Percentiles rank a stretch among this genome's conserved stretches.
These are phyloP conservation scores for Linnemannia elongata DNA, from an alignment of 192 early-diverging fungal species.

Conservation along the genomic window DNA sequence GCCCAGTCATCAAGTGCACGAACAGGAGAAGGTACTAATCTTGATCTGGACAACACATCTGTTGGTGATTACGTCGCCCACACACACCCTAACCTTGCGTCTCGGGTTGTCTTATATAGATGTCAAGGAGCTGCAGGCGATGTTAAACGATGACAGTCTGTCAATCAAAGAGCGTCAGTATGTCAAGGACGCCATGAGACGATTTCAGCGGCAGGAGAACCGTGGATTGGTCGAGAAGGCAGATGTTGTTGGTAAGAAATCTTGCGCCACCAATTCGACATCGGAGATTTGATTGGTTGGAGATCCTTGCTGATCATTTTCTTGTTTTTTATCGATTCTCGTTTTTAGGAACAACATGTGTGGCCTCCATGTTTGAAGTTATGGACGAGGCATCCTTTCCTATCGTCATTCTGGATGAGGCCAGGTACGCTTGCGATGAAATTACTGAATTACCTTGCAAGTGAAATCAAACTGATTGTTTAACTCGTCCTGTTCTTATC, in stretches of 20 bases:
- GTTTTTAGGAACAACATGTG: conserved; percentile 79
- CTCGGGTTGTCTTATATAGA: conserved; percentile 57
- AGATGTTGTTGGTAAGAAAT: conserved; percentile 68
- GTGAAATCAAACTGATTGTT: no score
- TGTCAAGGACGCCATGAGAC: conserved; percentile 66
- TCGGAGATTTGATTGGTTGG: conserved; percentile 51
- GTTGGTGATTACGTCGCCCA: not conserved
- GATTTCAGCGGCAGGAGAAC: conserved; percentile 71
- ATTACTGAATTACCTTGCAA: not conserved
- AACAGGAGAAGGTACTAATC: conserved; percentile 48
- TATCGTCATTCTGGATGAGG: conserved; percentile 89
- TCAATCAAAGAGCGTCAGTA: conserved; percentile 54
- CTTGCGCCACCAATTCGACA: not conserved
- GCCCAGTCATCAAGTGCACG: conserved; percentile 48
- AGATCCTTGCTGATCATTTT: conserved; percentile 60
- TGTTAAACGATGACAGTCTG: conserved; percentile 73
- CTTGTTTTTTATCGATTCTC: conserved; percentile 31
- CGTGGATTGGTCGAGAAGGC: conserved; percentile 57
- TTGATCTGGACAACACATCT: not conserved
- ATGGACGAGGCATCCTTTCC: conserved; percentile 70
- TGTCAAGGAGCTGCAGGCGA: conserved; percentile 81
- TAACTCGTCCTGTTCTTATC: not conserved
- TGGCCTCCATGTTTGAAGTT: conserved; percentile 81
- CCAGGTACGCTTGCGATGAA: conserved; percentile 48
- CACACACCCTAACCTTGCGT: not conserved